A percentile compares a stretch with the other conserved stretches of the same genome.
phyloP scores from a whole-genome alignment of 129 eudicot species.

The Ambrosia trifida region DNA sequence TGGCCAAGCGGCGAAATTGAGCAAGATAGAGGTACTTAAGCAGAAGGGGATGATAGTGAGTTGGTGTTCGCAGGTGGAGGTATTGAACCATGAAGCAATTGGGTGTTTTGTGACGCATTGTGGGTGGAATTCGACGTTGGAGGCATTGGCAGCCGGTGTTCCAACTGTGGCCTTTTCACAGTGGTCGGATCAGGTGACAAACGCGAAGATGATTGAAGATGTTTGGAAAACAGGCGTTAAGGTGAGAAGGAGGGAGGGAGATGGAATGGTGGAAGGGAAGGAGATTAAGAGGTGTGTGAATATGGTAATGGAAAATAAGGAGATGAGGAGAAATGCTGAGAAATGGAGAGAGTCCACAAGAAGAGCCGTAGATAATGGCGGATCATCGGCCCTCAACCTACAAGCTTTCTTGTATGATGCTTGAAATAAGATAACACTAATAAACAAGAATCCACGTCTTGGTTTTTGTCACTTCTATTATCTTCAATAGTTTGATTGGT shows the following conservation, averaged over 20 bases:
- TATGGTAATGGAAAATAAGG: conserved; percentile 53
- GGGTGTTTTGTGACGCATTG: conserved; percentile 69
- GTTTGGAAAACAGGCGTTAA: conserved; percentile 60
- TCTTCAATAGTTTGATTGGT: no score
- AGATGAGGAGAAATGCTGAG: conserved; percentile 45
- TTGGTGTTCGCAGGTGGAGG: conserved; percentile 58
- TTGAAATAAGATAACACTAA: background rate
- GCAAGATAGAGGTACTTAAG: background rate
- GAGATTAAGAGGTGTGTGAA: conserved; percentile 54
- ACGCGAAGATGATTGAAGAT: conserved; percentile 60
- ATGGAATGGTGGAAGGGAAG: conserved; percentile 52
- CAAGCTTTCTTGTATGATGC: conserved; percentile 33
- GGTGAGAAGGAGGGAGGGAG: conserved; percentile 42
- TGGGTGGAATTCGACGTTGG: conserved; percentile 75
- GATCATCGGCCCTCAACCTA: conserved; percentile 44
- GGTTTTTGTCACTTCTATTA: no score
- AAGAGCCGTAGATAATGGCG: conserved; percentile 54
- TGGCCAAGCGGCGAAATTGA: conserved; percentile 14
- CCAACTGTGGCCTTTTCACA: conserved; percentile 69
- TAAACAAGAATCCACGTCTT: no score
- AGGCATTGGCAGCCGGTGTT: conserved; percentile 56
- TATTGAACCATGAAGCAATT: conserved; percentile 44
- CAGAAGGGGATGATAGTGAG: conserved; percentile 45
- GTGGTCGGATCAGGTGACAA: conserved; percentile 65
- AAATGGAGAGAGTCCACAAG: conserved; percentile 53